Percentiles rank a stretch among this genome's conserved stretches.
phyloP scores from a whole-genome alignment of 2,329 filamentous ascomycete genomes.

The Phaeophleospora eucalypticola region DNA sequence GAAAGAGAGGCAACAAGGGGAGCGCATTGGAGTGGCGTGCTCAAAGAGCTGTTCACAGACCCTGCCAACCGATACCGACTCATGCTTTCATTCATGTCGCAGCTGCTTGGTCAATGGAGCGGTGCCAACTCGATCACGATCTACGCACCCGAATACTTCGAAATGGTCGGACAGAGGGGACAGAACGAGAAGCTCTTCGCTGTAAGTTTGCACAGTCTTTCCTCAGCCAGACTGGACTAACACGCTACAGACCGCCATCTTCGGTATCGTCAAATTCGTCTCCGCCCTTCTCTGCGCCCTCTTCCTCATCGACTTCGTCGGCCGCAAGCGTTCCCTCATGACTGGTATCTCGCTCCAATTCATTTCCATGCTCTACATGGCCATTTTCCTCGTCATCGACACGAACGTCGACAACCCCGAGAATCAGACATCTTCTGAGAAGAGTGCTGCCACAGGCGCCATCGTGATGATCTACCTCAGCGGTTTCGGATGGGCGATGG shows the following conservation, averaged over 20 bases:
- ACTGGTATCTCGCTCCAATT: conserved; percentile 34
- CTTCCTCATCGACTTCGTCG: conserved; percentile 54
- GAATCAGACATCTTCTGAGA: conserved; percentile 48
- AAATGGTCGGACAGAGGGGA: conserved; percentile 64
- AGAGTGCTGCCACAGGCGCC: conserved; percentile 60
- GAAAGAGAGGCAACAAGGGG: conserved; percentile 69
- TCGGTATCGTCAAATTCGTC: conserved; percentile 69
- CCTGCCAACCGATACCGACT: conserved; percentile 69
- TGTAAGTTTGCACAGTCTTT: background rate
- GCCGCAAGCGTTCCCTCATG: conserved; percentile 38
- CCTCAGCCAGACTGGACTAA: background rate
- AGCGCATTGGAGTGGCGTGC: conserved; percentile 57
- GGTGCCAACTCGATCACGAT: conserved; percentile 66
- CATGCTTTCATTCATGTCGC: conserved; percentile 63
- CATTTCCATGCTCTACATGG: conserved; percentile 54
- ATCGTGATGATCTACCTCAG: conserved; percentile 54
- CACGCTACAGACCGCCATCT: conserved; percentile 56
- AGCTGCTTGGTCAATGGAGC: conserved; percentile 67
- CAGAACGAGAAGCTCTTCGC: conserved; percentile 66
- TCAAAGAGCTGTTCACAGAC: conserved; percentile 65
- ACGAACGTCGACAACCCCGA: conserved; percentile 47
- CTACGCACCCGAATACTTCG: conserved; percentile 70
- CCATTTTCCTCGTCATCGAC: conserved; percentile 57
- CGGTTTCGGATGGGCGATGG: conserved; percentile 64
- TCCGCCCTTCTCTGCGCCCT: conserved; percentile 66